Base-by-base conservation (phyloP, 2,329 filamentous ascomycete species). In the Coniella vitis region DNA sequence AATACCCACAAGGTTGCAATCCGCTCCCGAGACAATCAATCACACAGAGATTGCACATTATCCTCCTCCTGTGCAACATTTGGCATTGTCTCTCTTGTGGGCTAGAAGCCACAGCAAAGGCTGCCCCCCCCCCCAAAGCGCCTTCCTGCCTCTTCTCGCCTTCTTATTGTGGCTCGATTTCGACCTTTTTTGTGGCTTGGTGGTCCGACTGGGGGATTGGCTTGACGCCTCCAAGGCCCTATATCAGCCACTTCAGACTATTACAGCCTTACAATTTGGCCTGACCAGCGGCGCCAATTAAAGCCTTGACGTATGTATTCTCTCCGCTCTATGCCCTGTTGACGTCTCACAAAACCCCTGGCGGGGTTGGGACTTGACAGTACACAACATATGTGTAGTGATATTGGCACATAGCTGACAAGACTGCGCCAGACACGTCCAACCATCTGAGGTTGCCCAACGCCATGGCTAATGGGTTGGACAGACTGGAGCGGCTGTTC, bases 401-500 rank as follows among this genome's bases (percentile, higher is more conserved):
- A 34, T 17, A 40, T 38, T 22, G 25, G 51, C 35, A 39, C 51
- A 19, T 40, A 52, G 41, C 54, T 59, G 48, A 60, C 49, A 46
- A 53, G 49, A 48, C 42, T 53, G 51, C 48, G 48, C 52, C 25
- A 29, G 25, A 55, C 51, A 55, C 38, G 48, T 35, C 47, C 29
- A 10, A 12, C 38, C n/a, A 31, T 19, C 22, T 17, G 17, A 19
- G 25, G 10, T 29, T 10, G 29, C 48, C 43, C 20, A 45, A 50
- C 49, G 68, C 54, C 46, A 76, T 78, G 75, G 66, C 73, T 46
- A 71, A 67, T 57, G 65, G 73, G 12, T 64, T 78, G 38, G 74
- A 74, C 53, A 65, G 56, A 49, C 61, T 80, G 38, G 76, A 79
- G 63, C 69, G 67, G 57, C 66, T 79, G 54, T 79, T 81, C 59